Evolutionary conservation across 352 stramenopile genomes (phyloP), one percentile per base, ranked within the genome.

Genomic region (Globisporangium barbulae): DNA sequence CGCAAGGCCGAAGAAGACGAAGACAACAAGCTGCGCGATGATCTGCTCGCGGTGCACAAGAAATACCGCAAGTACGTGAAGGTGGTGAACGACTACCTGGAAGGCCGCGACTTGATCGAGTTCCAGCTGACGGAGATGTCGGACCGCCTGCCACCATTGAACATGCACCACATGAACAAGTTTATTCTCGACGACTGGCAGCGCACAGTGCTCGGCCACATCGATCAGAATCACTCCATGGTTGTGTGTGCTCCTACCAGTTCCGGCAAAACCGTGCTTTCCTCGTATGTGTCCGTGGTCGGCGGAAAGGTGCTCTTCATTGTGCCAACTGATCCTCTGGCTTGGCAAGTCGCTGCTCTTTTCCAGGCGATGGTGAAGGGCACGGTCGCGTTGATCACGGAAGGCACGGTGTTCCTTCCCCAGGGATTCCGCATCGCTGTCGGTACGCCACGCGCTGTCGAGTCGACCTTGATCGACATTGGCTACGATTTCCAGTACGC

Each of bases 261-360:
- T 68, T 98, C 54, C 30, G 97, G 97, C 61, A 99, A 99, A 80
- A 99, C 97, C 55, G 92, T 96, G 61, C 69, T 94, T 17, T 94
- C 85, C 19, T 93, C 85, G 15, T 93, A 95, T 61, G 83, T 93
- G 42, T 91, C 85, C 5, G 83, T 93, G 0, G 85, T 90, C 19
- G 84, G 81, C 7, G 80, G 81, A 31, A 93, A 93, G 64, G 84
- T 93, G 66, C 71, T 93, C 8, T 93, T 91, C 59, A 83, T 94
- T 35, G 94, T 99, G 39, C 97, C 97, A 7, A 99, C 97, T 45
- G 97, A 99, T 75, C 97, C 97, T 35, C 83, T 99, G 7, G 97
- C 98, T 19, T 99, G 97, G 97, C 97, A 99, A 73, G 97, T 99
- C 64, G 97, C 97, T 1, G 97, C 97, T 15, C 89, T 98, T n/a